Percentiles rank a stretch among this genome's conserved stretches.
phyloP scores from a whole-genome alignment of 371 early-diverging fungal genomes.

The Apophysomyces variabilis region DNA sequence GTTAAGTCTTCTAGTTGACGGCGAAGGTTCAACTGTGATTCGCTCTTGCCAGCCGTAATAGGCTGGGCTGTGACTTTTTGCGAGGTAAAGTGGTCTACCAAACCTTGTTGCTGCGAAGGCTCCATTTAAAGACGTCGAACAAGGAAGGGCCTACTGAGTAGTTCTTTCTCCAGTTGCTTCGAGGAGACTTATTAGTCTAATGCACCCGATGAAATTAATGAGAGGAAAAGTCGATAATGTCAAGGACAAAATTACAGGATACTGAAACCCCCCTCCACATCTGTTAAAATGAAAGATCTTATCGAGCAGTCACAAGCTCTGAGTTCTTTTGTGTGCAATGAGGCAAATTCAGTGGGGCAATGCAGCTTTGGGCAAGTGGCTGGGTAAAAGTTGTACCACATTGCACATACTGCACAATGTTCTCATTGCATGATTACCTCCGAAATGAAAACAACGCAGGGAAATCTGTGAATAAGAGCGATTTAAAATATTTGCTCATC shows the following conservation, averaged over 20 bases:
- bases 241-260: not conserved
- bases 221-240: not conserved
- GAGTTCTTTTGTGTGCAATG: not conserved
- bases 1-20: slow-evolving; percentile 26
- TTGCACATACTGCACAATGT: not conserved
- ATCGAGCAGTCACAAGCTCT: slow-evolving; percentile 4
- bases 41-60: not conserved
- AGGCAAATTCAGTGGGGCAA: too few relatives aligned
- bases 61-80: not conserved
- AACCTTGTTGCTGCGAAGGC: not conserved
- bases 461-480: too few relatives aligned
- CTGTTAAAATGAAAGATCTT: not conserved
- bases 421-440: not conserved
- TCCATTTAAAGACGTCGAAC: slow-evolving; percentile 7
- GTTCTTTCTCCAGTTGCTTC: not conserved
- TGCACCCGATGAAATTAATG: not conserved
- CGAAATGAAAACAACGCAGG: too few relatives aligned
- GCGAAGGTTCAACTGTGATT: slow-evolving; percentile 22
- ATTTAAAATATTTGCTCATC: too few relatives aligned
- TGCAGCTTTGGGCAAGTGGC: not conserved
- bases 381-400: not conserved
- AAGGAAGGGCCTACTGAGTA: not conserved
- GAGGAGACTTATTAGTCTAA: not conserved
- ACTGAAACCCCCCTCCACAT: not conserved
- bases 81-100: slow-evolving; percentile 2